Evolutionary conservation across 768 basidiomycete genomes (phyloP).

Genomic region (Cubamyces lactineus): DNA sequence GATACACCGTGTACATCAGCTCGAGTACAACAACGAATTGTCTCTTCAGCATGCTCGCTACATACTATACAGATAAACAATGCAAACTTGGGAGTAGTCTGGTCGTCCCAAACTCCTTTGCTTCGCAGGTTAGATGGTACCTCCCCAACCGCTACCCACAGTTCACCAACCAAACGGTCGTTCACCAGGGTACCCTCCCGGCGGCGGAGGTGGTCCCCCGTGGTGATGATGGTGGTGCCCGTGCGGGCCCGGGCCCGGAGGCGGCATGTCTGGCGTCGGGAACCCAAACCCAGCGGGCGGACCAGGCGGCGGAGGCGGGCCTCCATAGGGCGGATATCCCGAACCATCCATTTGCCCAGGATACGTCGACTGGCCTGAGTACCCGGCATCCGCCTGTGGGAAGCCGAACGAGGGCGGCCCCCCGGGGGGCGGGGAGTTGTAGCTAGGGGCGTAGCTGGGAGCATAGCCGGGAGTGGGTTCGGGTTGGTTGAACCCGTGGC

Average conservation of each 20-base stretch:
- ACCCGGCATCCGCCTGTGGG: constrained; percentile 12
- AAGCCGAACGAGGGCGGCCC: constrained; percentile 1
- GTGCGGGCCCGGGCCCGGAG: constrained; percentile 9
- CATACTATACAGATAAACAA: constrained; percentile 14
- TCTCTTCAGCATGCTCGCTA: background rate
- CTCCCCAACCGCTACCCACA: background rate
- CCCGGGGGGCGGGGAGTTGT: constrained; percentile 7
- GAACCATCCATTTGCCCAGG: constrained; percentile 6
- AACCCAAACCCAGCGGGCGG: constrained; percentile 21
- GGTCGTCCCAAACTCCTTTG: too few species aligned
- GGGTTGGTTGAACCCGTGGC: background rate
- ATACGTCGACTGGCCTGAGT: constrained; percentile 12
- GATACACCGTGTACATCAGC: too few species aligned
- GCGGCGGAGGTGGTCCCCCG: constrained; percentile 8
- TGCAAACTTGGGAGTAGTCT: background rate
- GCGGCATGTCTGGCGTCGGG: constrained; percentile 14
- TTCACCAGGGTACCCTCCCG: constrained; percentile 6
- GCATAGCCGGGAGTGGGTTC: constrained; percentile 13
- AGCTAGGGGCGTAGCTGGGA: constrained; percentile 19
- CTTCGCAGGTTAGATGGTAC: background rate
- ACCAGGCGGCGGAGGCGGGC: constrained; percentile 9
- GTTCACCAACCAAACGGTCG: constrained; percentile 12
- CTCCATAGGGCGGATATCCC: constrained; percentile 8
- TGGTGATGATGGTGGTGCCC: constrained; percentile 3
- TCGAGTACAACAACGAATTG: background rate